These are phyloP conservation scores for Paragyromitra xinjiangensis DNA, from an alignment of 495 filamentous ascomycete genomes.

Conservation along the genomic window DNA sequence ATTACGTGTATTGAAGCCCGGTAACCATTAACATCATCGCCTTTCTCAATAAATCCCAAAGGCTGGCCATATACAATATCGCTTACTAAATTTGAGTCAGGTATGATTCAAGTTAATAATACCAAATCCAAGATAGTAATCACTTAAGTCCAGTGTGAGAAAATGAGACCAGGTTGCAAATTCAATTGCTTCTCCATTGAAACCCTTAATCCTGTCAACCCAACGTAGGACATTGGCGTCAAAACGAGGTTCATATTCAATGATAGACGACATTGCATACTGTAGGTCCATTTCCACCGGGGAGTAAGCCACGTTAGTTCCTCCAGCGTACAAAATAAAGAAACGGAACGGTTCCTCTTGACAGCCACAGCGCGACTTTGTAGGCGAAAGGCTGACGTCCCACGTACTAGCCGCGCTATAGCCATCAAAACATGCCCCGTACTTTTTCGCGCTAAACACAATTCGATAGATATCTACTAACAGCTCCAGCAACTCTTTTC, in stretches of 20 bases:
- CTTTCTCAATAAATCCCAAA: conserved; percentile 27
- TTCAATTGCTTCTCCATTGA: conserved; percentile 15
- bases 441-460: background rate
- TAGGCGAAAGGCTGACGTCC: background rate
- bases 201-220: conserved; percentile 6
- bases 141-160: conserved; percentile 30
- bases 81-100: conserved; percentile 4
- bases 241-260: conserved; percentile 28
- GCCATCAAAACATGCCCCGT: background rate
- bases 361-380: background rate
- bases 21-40: conserved; percentile 21
- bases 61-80: conserved; percentile 23
- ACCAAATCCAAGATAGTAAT: conserved; percentile 12
- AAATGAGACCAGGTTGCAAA: conserved; percentile 22
- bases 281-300: background rate
- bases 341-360: background rate
- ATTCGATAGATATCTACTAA: conserved; percentile 7
- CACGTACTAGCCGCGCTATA: background rate
- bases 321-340: background rate
- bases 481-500: conserved; percentile 6
- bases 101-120: background rate
- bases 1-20: conserved; percentile 14
- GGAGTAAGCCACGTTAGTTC: background rate
- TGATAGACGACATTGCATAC: conserved; percentile 19
- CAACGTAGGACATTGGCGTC: conserved; percentile 3